Evolutionary conservation across 371 early-diverging fungal species (phyloP).

Genomic region (Saksenaea vasiformis): DNA sequence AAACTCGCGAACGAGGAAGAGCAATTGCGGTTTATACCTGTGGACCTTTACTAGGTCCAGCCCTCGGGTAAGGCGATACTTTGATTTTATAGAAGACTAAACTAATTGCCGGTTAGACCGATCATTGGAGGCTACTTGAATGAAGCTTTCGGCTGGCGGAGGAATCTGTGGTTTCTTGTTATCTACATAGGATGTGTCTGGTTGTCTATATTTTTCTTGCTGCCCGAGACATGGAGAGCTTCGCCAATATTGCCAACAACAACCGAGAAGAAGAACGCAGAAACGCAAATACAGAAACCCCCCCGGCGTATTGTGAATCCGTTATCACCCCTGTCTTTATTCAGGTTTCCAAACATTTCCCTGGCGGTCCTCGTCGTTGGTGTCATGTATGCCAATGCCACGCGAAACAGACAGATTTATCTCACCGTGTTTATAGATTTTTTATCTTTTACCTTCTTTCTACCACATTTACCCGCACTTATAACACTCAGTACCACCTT

Average conservation of each 20-base stretch:
- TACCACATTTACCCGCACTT: slow-evolving; percentile 27
- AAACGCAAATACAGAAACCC: background rate
- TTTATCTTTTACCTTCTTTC: slow-evolving; percentile 24
- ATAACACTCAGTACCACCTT: slow-evolving; percentile 26
- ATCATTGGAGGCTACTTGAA: no score
- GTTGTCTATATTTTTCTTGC: no score
- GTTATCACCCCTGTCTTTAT: slow-evolving; percentile 29
- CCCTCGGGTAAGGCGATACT: no score
- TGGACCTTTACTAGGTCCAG: no score
- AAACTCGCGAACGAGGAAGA: no score
- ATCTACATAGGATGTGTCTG: no score
- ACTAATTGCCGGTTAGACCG: no score
- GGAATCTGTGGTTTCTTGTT: no score
- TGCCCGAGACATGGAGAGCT: background rate
- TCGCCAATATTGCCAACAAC: background rate
- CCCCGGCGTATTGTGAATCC: slow-evolving; percentile 22
- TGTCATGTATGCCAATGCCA: slow-evolving; percentile 24
- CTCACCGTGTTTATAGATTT: slow-evolving; percentile 14
- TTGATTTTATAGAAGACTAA: no score
- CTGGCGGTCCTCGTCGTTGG: slow-evolving; percentile 31
- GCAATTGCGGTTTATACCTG: no score
- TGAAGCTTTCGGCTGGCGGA: no score
- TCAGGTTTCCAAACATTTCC: slow-evolving; percentile 33
- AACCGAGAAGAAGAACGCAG: background rate
- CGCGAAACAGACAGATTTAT: background rate